These are phyloP conservation scores for Microstegium vimineum DNA, from an alignment of 176 grass and related monocot species.

Conservation along the genomic window DNA sequence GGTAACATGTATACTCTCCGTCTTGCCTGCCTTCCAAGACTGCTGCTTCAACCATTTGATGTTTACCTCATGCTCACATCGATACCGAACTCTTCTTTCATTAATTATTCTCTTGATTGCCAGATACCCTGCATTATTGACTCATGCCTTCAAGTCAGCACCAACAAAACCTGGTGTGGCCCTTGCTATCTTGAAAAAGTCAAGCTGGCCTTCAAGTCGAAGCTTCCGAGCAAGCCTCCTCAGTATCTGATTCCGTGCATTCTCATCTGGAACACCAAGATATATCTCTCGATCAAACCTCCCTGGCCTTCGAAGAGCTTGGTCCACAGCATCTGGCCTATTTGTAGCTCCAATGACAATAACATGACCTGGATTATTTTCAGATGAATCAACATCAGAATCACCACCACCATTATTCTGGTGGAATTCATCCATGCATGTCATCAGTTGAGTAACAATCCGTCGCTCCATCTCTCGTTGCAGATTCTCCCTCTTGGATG, in stretches of 20 bases:
- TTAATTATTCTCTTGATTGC: constrained; percentile 88
- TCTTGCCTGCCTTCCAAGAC: constrained; percentile 53
- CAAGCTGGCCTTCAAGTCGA: constrained; percentile 63
- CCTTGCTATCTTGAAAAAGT: constrained; percentile 79
- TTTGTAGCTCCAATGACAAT: constrained; percentile 96
- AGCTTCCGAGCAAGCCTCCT: constrained; percentile 58
- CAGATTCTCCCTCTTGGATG: no score
- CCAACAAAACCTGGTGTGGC: constrained; percentile 89
- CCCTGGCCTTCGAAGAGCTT: constrained; percentile 76
- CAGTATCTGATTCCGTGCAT: constrained; percentile 64
- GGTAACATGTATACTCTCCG: constrained; percentile 60
- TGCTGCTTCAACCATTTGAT: constrained; percentile 59
- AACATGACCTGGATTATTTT: constrained; percentile 72
- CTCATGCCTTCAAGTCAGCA: constrained; percentile 71
- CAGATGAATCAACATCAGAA: constrained; percentile 35
- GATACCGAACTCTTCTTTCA: constrained; percentile 42
- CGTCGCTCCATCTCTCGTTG: constrained; percentile 74
- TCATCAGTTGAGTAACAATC: constrained; percentile 90
- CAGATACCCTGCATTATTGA: constrained; percentile 83
- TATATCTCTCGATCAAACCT: constrained; percentile 86
- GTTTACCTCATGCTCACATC: constrained; percentile 13
- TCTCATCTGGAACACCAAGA: constrained; percentile 80
- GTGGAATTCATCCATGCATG: constrained; percentile 93
- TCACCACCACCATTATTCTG: constrained; percentile 39
- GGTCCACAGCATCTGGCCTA: constrained; percentile 84